phyloP scores from a whole-genome alignment of 2,329 filamentous ascomycete genomes.

The Ceratocystis variospora region DNA sequence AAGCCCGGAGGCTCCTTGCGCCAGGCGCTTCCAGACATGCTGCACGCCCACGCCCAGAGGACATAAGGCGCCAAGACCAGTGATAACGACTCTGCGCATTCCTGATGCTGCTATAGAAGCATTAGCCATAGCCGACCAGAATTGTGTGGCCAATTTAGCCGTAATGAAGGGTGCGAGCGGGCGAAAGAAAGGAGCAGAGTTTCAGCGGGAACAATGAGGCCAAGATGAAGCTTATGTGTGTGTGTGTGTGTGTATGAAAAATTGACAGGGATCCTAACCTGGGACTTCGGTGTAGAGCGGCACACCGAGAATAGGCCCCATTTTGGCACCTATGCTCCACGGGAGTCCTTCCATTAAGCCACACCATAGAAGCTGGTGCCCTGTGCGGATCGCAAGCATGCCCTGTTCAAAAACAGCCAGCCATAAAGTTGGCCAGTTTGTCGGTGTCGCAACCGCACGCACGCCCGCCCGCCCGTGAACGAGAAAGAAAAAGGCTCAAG shows the following conservation, averaged over 20 bases:
- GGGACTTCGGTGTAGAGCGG: neutral
- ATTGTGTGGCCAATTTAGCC: neutral
- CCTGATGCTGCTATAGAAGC: conserved; percentile 4
- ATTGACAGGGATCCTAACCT: neutral
- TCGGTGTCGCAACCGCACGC: neutral
- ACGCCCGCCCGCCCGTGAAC: neutral
- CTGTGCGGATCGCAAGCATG: conserved; percentile 5
- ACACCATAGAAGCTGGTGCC: neutral
- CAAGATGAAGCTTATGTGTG: neutral
- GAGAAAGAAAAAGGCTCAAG: neutral
- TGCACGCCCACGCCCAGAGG: conserved; percentile 69
- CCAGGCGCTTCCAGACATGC: conserved; percentile 65
- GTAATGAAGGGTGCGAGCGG: neutral
- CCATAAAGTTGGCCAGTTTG: neutral
- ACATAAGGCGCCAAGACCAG: conserved; percentile 67
- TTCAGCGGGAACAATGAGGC: neutral
- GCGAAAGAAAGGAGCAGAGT: neutral
- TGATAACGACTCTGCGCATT: conserved; percentile 56
- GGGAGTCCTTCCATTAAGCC: neutral
- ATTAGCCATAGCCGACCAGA: neutral
- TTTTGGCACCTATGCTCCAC: neutral
- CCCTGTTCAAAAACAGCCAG: neutral
- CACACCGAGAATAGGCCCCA: neutral
- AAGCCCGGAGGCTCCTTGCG: conserved; percentile 70
- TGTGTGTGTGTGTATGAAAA: neutral